phyloP scores from a whole-genome alignment of 345 rosid genomes.

The Pugionium cornutum region DNA sequence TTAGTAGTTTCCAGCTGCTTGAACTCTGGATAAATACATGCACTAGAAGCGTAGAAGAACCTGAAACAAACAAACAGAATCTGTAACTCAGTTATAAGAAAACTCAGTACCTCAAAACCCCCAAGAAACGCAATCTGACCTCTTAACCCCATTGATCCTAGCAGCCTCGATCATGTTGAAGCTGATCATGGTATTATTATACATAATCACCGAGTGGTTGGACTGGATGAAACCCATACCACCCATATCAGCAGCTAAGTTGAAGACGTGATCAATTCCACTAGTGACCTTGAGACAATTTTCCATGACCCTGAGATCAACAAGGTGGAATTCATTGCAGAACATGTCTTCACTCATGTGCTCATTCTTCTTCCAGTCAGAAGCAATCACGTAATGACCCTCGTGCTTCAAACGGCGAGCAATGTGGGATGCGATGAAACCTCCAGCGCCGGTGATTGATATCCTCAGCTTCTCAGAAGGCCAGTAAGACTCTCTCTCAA shows the following conservation, averaged over 20 bases:
- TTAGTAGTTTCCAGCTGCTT: constrained; percentile 93
- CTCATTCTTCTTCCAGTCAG: constrained; percentile 99
- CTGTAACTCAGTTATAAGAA: not conserved
- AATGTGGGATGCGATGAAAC: constrained; percentile 96
- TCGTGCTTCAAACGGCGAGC: constrained; percentile 95
- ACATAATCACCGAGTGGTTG: constrained; percentile 97
- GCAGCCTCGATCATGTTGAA: constrained; percentile 97
- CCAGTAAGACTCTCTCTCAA: constrained; percentile 94
- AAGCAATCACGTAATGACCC: constrained; percentile 95
- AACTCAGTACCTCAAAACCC: not conserved
- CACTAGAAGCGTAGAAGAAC: constrained; percentile 99
- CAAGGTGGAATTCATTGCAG: constrained; percentile 94
- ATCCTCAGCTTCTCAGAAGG: constrained; percentile 80
- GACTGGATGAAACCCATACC: constrained; percentile 99
- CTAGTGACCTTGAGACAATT: constrained; percentile 84
- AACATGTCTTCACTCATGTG: constrained; percentile 99
- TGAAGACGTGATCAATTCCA: constrained; percentile 88
- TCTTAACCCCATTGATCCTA: constrained; percentile 85
- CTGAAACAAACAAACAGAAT: constrained; percentile 39
- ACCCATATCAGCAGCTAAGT: constrained; percentile 99
- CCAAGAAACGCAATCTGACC: constrained; percentile 46
- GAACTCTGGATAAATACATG: constrained; percentile 97
- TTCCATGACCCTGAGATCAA: constrained; percentile 94
- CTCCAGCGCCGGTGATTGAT: constrained; percentile 93
- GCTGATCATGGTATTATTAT: constrained; percentile 98